Evolutionary conservation across 2,329 filamentous ascomycete genomes (phyloP).

Genomic region (Alternaria sp.): DNA sequence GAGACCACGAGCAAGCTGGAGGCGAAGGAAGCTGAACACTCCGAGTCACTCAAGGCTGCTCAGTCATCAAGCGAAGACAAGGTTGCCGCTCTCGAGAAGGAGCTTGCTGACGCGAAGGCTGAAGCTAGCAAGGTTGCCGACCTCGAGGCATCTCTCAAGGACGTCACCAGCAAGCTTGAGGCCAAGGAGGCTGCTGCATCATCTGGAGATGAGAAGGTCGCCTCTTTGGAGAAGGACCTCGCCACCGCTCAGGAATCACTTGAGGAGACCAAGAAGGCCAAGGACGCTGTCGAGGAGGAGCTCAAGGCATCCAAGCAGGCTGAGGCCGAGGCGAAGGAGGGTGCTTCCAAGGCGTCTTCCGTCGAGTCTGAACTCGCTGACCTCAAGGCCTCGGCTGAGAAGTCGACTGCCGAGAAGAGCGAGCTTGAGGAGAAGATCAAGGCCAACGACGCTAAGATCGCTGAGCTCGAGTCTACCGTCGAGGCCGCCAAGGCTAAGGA

Average conservation of each 20-base stretch:
- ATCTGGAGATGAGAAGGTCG: constrained; percentile 30
- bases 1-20: constrained; percentile 20
- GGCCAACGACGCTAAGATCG: constrained; percentile 29
- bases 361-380: constrained; percentile 28
- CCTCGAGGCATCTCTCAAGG: constrained; percentile 29
- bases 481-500: constrained; percentile 25
- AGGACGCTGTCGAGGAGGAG: constrained; percentile 28
- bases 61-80: constrained; percentile 20
- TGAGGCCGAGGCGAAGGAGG: constrained; percentile 24
- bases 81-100: constrained; percentile 19
- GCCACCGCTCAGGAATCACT: constrained; percentile 30
- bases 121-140: constrained; percentile 35
- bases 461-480: constrained; percentile 25
- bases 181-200: constrained; percentile 28
- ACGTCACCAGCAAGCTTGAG: constrained; percentile 24
- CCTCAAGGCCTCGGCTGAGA: constrained; percentile 30
- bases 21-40: constrained; percentile 19
- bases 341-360: constrained; percentile 16
- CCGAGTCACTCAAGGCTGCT: constrained; percentile 20
- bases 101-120: constrained; percentile 27
- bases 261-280: constrained; percentile 24
- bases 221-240: constrained; percentile 36
- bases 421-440: constrained; percentile 33
- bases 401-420: constrained; percentile 27
- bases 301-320: constrained; percentile 24